phyloP scores from a whole-genome alignment of 306 rosid species.

The Cucurbita pepo region DNA sequence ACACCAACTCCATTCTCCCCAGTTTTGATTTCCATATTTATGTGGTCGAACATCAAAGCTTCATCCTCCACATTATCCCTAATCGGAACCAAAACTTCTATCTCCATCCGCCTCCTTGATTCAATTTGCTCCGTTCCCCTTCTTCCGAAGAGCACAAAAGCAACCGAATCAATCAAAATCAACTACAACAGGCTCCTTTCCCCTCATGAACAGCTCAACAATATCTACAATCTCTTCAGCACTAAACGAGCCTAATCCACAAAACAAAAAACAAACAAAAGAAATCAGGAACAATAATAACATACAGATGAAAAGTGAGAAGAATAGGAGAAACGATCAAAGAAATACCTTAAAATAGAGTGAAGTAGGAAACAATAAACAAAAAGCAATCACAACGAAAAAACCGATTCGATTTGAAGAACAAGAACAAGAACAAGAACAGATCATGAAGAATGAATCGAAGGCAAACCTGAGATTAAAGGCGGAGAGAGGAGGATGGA shows the following conservation, averaged over 20 bases:
- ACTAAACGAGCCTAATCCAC: neutral
- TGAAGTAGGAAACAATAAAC: neutral
- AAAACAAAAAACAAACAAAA: neutral
- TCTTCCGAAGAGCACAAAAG: conserved; percentile 3
- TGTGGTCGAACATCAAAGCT: conserved; percentile 8
- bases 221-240: neutral
- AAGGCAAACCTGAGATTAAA: neutral
- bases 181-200: neutral
- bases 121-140: neutral
- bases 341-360: neutral
- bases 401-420: neutral
- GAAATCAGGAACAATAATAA: neutral
- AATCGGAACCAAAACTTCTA: neutral
- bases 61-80: conserved; percentile 10
- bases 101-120: neutral
- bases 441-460: neutral
- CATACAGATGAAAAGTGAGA: neutral
- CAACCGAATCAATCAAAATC: neutral
- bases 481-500: neutral
- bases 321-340: neutral
- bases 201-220: neutral
- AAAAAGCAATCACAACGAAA: neutral
- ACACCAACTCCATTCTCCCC: conserved; percentile 19
- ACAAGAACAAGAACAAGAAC: neutral
- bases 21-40: conserved; percentile 27